Evolutionary conservation across 805 yeast species (phyloP), one percentile per base, ranked within the genome.

Genomic region (Wickerhamiella sorbophila): DNA sequence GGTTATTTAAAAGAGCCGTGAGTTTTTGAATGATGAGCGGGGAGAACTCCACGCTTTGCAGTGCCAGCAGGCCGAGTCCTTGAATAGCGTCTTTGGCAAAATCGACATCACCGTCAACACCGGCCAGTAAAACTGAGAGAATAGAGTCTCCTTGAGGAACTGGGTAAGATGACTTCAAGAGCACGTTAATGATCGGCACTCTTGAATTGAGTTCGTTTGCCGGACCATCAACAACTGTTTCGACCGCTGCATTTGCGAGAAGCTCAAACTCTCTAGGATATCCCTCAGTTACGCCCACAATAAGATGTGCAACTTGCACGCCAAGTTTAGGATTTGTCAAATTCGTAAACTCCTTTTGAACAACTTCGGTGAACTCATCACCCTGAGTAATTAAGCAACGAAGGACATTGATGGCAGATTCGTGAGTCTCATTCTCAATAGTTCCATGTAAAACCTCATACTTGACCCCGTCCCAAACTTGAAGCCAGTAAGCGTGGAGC

Each of bases 391-490:
- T 52, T 5, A 85, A 57, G 1, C 65, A 52, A 41, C 59, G 62
- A 42, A 79, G 61, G 2, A 72, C 62, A 14, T 54, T 48, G 19
- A 77, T 53, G 0, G 77, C 67, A 8, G 64, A 51, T 42, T 52
- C 53, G 46, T 61, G 44, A 45, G 66, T 43, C 24, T 62, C 66
- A 35, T 59, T 64, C 24, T 66, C 71, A 17, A 69, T 73, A n/a
- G 80, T 83, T 33, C 77, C 78, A 57, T 88, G 94, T 43, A 88
- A 63, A n/a, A 88, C 69, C 58, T 88, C 95, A 57, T 74, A 86
- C 57, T 88, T 88, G 40, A 88, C 63, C 0, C 94, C 83, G 51
- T 82, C 80, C 94, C 95, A 91, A 4, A 88, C 55, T 1, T 78
- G 71, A 5, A 71, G 55, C 87, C 94, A 87, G 55, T 74, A 70